A percentile compares a stretch with the other conserved stretches of the same genome.
These are phyloP conservation scores for Huntiella bhutanensis DNA, from an alignment of 2,329 filamentous ascomycete species.

Conservation along the genomic window DNA sequence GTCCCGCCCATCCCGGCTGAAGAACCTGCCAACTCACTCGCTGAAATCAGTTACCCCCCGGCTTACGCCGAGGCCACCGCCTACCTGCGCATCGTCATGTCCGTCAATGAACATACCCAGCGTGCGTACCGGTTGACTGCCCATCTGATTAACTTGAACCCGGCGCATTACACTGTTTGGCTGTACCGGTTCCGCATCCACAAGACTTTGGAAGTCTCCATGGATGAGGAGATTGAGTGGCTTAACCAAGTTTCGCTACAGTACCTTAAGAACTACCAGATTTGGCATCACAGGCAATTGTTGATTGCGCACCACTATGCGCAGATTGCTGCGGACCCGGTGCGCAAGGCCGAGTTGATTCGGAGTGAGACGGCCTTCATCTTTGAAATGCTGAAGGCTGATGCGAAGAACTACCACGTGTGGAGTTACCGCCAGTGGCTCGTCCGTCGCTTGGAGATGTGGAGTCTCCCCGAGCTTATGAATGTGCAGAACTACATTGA, in stretches of 20 bases:
- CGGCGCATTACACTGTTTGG: conserved; percentile 97
- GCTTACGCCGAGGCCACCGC: conserved; percentile 84
- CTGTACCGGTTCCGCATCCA: conserved; percentile 76
- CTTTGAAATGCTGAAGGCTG: conserved; percentile 58
- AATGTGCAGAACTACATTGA: conserved; percentile 56
- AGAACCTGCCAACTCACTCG: conserved; percentile 68
- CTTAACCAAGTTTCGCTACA: conserved; percentile 64
- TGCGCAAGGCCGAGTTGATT: conserved; percentile 38
- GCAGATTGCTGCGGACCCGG: conserved; percentile 39
- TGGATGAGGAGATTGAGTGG: conserved; percentile 63
- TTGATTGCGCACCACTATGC: conserved; percentile 39
- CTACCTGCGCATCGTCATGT: conserved; percentile 89
- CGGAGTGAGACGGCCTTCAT: conserved; percentile 58
- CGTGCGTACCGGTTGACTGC: conserved; percentile 67
- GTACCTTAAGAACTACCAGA: conserved; percentile 96
- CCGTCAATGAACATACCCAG: conserved; percentile 61
- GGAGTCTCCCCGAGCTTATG: conserved; percentile 48
- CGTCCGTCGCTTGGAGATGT: conserved; percentile 48
- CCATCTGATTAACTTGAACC: conserved; percentile 80
- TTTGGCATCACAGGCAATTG: conserved; percentile 65
- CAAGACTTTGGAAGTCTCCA: conserved; percentile 42
- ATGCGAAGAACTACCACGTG: conserved; percentile 96
- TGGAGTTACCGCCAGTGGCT: conserved; percentile 82
- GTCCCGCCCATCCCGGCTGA: conserved; percentile 65
- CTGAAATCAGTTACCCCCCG: conserved; percentile 78